Evolutionary conservation across 495 filamentous ascomycete genomes (phyloP).

Genomic region (Penicillium waksmanii): DNA sequence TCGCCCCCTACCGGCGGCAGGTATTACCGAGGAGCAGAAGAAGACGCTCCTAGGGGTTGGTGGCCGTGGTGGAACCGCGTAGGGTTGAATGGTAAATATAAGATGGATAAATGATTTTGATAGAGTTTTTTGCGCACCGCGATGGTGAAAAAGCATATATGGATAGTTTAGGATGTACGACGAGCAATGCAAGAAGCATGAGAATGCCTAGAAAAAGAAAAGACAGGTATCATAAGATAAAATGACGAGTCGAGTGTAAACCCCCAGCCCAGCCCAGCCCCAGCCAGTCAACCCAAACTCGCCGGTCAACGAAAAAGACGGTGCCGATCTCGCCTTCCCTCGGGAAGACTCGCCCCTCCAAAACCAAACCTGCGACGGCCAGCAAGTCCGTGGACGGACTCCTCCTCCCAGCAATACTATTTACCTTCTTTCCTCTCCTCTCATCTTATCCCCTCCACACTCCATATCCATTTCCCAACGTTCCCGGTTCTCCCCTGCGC

Average conservation of each 20-base stretch:
- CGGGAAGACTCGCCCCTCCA: conserved; percentile 11
- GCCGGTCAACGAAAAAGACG: conserved; percentile 5
- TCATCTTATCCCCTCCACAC: not conserved
- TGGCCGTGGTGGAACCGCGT: conserved; percentile 49
- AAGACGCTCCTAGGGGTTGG: conserved; percentile 52
- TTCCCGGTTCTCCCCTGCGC: not conserved
- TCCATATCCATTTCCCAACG: not conserved
- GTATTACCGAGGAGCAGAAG: conserved; percentile 55
- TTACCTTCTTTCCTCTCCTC: not conserved
- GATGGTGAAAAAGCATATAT: conserved; percentile 11
- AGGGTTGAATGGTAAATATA: conserved; percentile 4
- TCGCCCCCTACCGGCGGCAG: conserved; percentile 48
- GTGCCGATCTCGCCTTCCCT: conserved; percentile 18
- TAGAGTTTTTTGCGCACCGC: conserved; percentile 9
- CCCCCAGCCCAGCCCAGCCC: not conserved
- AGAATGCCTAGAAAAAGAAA: not conserved
- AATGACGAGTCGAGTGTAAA: too few species aligned
- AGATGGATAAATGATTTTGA: conserved; percentile 1
- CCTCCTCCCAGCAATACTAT: not conserved
- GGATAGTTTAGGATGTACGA: not conserved
- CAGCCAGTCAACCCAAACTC: not conserved
- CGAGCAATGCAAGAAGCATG: not conserved
- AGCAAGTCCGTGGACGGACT: not conserved
- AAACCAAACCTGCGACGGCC: not conserved
- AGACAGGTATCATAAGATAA: too few species aligned